Conservation (phyloP, 2,329 filamentous ascomycete genomes). For the Sarocladium brachiariae region DNA sequence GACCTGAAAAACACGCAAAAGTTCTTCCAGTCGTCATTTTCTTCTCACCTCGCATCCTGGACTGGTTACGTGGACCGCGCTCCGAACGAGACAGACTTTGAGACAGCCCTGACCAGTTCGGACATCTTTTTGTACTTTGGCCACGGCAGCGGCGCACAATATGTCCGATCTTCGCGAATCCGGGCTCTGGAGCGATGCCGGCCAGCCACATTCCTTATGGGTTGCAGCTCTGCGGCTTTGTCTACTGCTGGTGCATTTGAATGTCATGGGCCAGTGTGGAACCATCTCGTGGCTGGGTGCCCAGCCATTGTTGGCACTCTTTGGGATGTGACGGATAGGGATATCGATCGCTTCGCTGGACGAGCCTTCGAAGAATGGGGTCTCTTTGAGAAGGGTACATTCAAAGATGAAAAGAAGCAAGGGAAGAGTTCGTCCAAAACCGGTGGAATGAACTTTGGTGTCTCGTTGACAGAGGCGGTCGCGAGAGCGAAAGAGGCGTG, state of each 20-base stretch:
- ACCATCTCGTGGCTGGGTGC: conserved; percentile 82
- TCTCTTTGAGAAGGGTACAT: conserved; percentile 47
- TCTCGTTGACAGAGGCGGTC: conserved; percentile 73
- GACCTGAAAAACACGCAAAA: conserved; percentile 76
- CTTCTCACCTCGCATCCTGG: conserved; percentile 64
- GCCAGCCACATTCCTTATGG: conserved; percentile 83
- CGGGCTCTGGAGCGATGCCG: conserved; percentile 67
- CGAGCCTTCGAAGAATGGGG: conserved; percentile 82
- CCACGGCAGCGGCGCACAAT: conserved; percentile 90
- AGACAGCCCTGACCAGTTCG: conserved; percentile 54
- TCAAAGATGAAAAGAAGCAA: conserved; percentile 25
- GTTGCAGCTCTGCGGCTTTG: conserved; percentile 80
- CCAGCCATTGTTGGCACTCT: conserved; percentile 86
- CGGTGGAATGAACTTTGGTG: conserved; percentile 20
- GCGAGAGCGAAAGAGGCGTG: conserved; percentile 69
- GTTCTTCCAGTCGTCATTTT: conserved; percentile 61
- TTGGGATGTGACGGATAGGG: conserved; percentile 97
- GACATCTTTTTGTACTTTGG: conserved; percentile 89
- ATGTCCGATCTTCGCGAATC: conserved; percentile 79
- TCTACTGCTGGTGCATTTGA: conserved; percentile 79
- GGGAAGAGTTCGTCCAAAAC: conserved; percentile 19
- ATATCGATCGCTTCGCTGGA: conserved; percentile 89
- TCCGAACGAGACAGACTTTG: conserved; percentile 75
- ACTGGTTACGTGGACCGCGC: conserved; percentile 57
- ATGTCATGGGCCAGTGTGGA: conserved; percentile 81